Base-by-base conservation (phyloP, 768 basidiomycete species). In the Amyloporia xantha region DNA sequence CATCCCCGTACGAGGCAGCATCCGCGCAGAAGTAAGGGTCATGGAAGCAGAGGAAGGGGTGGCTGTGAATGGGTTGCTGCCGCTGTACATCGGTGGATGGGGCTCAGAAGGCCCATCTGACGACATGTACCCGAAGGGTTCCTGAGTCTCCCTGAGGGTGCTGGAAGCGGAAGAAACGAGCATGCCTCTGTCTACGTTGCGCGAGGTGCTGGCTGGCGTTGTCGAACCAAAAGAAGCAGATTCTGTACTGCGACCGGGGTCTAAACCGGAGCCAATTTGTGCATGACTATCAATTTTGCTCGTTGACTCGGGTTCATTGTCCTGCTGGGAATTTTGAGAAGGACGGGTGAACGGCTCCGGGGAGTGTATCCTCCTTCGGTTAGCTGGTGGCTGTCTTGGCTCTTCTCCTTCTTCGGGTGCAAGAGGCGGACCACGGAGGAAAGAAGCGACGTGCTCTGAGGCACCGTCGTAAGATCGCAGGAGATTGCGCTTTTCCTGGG, bases 41-140 rank as follows among this genome's bases (percentile, higher is more conserved):
- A 36, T 15, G 13, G 23, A 11, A 1, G 38, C 37, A 44, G 43
- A 30, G 38, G 46, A 28, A 20, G 37, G n/a, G 10, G 52, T 24
- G 26, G 59, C 53, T 44, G 62, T 57, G 49, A 62, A 62, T 19
- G 64, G 62, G 53, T 65, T 58, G 25, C 44, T 24, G 4, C 20
- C 37, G 39, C 47, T 44, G 17, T 30, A 35, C 45, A 25, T 47
- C 11, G 44, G 56, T 28, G 47, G 49, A 5, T 20, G 50, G 28
- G 41, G 43, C 10, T 41, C 6, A 23, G 50, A 41, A 21, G 46
- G 17, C 5, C 25, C 7, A 19, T 41, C 52, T 25, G 42, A 43
- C 19, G 47, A 36, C 48, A 84, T 66, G 57, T 84, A 84, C 15
- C 76, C 76, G 57, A 84, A 84, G 1, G 82, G 83, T 58, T 78